These are phyloP conservation scores for Gossypium sturtianum DNA, from an alignment of 345 rosid species.

Conservation along the genomic window DNA sequence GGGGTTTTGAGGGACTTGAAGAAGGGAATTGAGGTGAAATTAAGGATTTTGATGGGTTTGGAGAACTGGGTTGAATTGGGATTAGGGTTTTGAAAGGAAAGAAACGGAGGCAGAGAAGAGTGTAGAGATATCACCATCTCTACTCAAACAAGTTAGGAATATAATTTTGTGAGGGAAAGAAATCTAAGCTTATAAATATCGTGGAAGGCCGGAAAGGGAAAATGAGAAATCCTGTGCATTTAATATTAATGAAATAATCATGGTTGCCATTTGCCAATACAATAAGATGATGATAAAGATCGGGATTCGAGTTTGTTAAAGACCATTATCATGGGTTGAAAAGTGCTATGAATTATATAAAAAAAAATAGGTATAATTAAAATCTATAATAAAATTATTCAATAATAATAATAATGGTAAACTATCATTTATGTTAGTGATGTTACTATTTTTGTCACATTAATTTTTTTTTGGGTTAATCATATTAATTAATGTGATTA, in stretches of 20 bases:
- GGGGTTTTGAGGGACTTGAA: not conserved
- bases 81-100: slow-evolving; percentile 23
- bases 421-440: too few relatives aligned
- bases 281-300: too few relatives aligned
- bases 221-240: not conserved
- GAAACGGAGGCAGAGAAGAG: slow-evolving; percentile 5
- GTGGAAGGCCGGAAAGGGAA: not conserved
- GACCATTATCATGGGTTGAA: too few relatives aligned
- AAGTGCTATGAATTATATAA: too few relatives aligned
- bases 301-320: too few relatives aligned
- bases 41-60: slow-evolving; percentile 1
- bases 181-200: not conserved
- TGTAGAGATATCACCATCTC: slow-evolving; percentile 27
- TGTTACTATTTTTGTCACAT: too few relatives aligned
- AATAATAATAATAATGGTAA: too few relatives aligned
- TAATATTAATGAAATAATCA: not conserved
- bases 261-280: too few relatives aligned
- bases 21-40: not conserved
- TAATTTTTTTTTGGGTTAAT: too few relatives aligned
- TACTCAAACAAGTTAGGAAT: not conserved
- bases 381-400: too few relatives aligned
- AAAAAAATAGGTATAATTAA: too few relatives aligned
- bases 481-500: too few relatives aligned
- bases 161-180: not conserved
- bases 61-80: slow-evolving; percentile 3